Percentiles rank a stretch among this genome's conserved stretches.
Evolutionary conservation across 495 filamentous ascomycete species (phyloP).

Genomic region (Rusavskia elegans): DNA sequence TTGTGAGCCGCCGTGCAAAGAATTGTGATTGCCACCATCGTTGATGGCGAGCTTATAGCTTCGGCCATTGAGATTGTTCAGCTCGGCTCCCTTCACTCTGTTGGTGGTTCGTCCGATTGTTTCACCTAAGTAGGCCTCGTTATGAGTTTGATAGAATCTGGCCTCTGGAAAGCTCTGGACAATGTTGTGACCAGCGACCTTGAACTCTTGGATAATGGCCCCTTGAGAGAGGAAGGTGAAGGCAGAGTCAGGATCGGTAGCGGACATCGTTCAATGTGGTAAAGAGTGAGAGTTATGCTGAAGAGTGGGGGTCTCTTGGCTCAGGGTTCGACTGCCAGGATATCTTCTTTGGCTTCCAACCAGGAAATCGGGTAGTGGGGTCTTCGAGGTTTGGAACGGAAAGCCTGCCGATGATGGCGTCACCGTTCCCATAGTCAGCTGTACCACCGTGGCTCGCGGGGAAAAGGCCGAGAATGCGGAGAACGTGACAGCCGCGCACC

Average conservation of each 20-base stretch:
- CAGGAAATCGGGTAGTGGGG: background rate
- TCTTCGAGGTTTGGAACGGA: too few species aligned
- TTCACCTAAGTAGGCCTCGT: conserved; percentile 71
- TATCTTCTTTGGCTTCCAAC: background rate
- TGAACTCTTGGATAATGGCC: conserved; percentile 76
- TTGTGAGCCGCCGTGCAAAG: conserved; percentile 61
- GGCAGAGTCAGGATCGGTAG: conserved; percentile 13
- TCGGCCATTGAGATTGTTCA: conserved; percentile 57
- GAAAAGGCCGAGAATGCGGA: too few species aligned
- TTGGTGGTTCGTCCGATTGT: conserved; percentile 91
- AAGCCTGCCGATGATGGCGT: too few species aligned
- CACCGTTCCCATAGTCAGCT: too few species aligned
- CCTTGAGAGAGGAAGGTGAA: conserved; percentile 67
- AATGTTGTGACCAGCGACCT: conserved; percentile 62
- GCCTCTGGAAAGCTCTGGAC: conserved; percentile 69
- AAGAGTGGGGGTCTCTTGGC: too few species aligned
- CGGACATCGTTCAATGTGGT: background rate
- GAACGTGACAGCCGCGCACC: too few species aligned
- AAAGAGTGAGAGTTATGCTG: background rate
- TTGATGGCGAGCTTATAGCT: conserved; percentile 55
- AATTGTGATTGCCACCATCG: conserved; percentile 47
- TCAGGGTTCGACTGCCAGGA: too few species aligned
- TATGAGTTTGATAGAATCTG: conserved; percentile 54
- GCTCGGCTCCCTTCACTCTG: conserved; percentile 56
- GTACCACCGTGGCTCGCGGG: too few species aligned